Conservation (phyloP, 495 filamentous ascomycete genomes). For the Penicillium simplicissimum region DNA sequence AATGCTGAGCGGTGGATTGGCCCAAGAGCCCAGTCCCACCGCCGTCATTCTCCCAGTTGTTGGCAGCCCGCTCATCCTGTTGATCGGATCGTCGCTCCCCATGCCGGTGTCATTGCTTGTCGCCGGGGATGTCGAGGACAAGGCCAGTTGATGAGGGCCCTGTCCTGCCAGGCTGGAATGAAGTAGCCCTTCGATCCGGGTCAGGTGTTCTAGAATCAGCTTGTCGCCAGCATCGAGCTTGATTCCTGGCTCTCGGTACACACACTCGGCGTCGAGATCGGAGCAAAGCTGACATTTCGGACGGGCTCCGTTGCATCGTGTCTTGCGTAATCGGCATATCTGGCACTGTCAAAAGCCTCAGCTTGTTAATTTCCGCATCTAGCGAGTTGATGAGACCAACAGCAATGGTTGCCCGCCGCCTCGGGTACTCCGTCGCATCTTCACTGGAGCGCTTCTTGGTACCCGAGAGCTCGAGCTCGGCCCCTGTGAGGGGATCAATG, state of each 20-base stretch:
- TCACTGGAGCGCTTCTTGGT: slow-evolving; percentile 65
- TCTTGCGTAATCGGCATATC: slow-evolving; percentile 81
- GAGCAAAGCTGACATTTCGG: slow-evolving; percentile 83
- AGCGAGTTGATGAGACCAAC: slow-evolving; percentile 44
- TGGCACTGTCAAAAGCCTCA: slow-evolving; percentile 59
- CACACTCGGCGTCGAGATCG: slow-evolving; percentile 77
- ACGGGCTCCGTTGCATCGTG: slow-evolving; percentile 78
- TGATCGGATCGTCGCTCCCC: slow-evolving; percentile 62
- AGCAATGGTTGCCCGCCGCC: slow-evolving; percentile 70
- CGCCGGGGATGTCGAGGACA: slow-evolving; percentile 60
- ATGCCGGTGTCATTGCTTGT: slow-evolving; percentile 69
- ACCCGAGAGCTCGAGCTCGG: slow-evolving; percentile 3
- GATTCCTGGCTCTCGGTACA: slow-evolving; percentile 83
- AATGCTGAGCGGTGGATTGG: slow-evolving; percentile 50
- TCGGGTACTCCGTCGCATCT: slow-evolving; percentile 65
- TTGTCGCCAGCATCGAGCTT: slow-evolving; percentile 86
- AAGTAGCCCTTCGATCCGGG: slow-evolving; percentile 73
- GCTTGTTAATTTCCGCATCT: background rate
- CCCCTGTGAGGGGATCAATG: background rate
- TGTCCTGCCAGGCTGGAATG: slow-evolving; percentile 62
- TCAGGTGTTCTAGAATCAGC: slow-evolving; percentile 74
- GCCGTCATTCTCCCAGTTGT: slow-evolving; percentile 59
- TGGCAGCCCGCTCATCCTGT: slow-evolving; percentile 36
- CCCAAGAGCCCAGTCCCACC: slow-evolving; percentile 73
- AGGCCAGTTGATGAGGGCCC: slow-evolving; percentile 44